phyloP scores from a whole-genome alignment of 441 rosid genomes.

The Adansonia gregorii region DNA sequence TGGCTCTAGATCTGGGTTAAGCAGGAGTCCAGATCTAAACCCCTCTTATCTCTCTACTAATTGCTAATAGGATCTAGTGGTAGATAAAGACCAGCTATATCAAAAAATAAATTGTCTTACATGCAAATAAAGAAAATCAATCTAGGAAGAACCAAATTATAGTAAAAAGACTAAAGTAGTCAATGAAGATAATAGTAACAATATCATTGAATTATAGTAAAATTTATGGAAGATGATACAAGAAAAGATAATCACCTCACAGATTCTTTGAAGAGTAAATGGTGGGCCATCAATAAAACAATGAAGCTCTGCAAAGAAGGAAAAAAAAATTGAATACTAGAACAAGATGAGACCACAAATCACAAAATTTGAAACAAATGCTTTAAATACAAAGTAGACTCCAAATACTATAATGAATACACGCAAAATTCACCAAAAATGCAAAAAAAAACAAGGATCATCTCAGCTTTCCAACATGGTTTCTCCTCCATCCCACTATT shows the following conservation, averaged over 20 bases:
- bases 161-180: background rate
- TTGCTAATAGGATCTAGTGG: background rate
- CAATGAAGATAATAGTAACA: background rate
- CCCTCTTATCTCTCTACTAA: background rate
- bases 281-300: conserved; percentile 89
- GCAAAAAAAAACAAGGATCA: conserved; percentile 5
- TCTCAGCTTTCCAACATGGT: background rate
- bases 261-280: conserved; percentile 88
- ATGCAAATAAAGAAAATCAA: background rate
- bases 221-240: background rate
- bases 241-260: conserved; percentile 63
- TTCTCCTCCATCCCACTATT: conserved; percentile 9
- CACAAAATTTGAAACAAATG: background rate
- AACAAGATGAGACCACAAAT: background rate
- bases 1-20: background rate
- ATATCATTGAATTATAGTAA: conserved; percentile 3
- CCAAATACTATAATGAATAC: background rate
- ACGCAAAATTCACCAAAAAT: background rate
- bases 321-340: conserved; percentile 28
- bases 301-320: conserved; percentile 59
- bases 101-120: background rate
- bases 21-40: background rate
- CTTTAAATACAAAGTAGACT: conserved; percentile 3
- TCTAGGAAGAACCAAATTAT: background rate
- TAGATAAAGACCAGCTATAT: conserved; percentile 2